Evolutionary conservation across 2,329 filamentous ascomycete species (phyloP).

Genomic region (Aphanocladium album): DNA sequence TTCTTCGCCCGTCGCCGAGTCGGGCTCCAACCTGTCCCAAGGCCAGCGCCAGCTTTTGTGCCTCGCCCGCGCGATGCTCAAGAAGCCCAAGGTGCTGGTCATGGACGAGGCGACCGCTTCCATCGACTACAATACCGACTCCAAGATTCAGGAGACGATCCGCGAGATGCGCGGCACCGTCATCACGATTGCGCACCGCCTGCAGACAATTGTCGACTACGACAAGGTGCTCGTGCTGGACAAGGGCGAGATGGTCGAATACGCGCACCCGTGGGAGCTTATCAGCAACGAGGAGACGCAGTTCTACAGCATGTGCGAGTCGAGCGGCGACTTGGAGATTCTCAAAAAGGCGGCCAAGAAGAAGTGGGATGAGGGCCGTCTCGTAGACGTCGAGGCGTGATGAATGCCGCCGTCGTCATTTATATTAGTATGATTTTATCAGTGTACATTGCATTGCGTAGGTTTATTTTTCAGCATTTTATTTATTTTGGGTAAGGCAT

Average conservation of each 20-base stretch:
- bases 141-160: constrained; percentile 94
- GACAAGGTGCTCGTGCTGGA: constrained; percentile 96
- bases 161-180: constrained; percentile 91
- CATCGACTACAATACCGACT: constrained; percentile 93
- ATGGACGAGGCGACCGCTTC: constrained; percentile 99
- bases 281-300: constrained; percentile 63
- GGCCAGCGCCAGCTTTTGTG: constrained; percentile 94
- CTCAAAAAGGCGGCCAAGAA: constrained; percentile 52
- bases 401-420: neutral
- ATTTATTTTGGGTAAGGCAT: neutral
- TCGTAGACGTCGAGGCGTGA: constrained; percentile 32
- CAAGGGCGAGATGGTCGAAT: constrained; percentile 82
- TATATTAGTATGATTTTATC: neutral
- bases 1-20: constrained; percentile 77
- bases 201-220: constrained; percentile 97
- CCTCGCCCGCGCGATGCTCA: constrained; percentile 86
- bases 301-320: constrained; percentile 61
- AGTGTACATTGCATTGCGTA: constrained; percentile 2
- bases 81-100: constrained; percentile 85
- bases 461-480: neutral
- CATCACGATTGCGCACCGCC: constrained; percentile 90
- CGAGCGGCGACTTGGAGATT: constrained; percentile 52
- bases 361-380: constrained; percentile 38
- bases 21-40: constrained; percentile 90
- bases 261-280: constrained; percentile 80